Percentiles rank a stretch among this genome's conserved stretches.
These are phyloP conservation scores for Oenanthe javanica DNA, from an alignment of 140 eudicot species.

Conservation along the genomic window DNA sequence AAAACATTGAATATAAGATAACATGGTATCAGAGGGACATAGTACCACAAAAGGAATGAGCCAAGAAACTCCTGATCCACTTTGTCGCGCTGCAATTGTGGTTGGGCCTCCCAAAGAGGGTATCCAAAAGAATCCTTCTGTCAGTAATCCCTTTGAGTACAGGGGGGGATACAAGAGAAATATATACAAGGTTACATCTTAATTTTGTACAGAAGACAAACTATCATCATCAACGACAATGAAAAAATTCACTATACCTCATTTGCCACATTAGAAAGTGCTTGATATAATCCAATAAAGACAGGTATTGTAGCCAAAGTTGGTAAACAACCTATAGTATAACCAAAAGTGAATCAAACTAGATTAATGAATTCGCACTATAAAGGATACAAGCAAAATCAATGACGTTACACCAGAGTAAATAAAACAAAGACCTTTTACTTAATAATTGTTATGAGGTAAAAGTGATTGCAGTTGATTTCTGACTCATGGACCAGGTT, in stretches of 20 bases:
- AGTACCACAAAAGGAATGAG: constrained; percentile 96
- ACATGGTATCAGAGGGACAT: not conserved
- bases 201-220: not conserved
- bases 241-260: constrained; percentile 49
- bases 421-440: not conserved
- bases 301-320: constrained; percentile 99
- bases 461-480: not conserved
- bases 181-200: not conserved
- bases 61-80: constrained; percentile 99
- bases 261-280: constrained; percentile 98
- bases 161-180: not conserved
- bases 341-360: constrained; percentile 2
- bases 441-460: not conserved
- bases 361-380: not conserved
- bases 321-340: constrained; percentile 79
- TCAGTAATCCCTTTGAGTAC: constrained; percentile 63
- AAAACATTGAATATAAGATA: not conserved
- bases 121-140: constrained; percentile 99
- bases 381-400: not conserved
- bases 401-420: not conserved
- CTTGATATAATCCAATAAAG: constrained; percentile 97
- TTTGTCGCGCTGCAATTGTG: constrained; percentile 97
- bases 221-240: not conserved
- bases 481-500: not conserved
- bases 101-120: constrained; percentile 99